A percentile compares a stretch with the other conserved stretches of the same genome.
These are phyloP conservation scores for Rhodotorula sp. DNA, from an alignment of 1,284 basidiomycete genomes.

Conservation along the genomic window DNA sequence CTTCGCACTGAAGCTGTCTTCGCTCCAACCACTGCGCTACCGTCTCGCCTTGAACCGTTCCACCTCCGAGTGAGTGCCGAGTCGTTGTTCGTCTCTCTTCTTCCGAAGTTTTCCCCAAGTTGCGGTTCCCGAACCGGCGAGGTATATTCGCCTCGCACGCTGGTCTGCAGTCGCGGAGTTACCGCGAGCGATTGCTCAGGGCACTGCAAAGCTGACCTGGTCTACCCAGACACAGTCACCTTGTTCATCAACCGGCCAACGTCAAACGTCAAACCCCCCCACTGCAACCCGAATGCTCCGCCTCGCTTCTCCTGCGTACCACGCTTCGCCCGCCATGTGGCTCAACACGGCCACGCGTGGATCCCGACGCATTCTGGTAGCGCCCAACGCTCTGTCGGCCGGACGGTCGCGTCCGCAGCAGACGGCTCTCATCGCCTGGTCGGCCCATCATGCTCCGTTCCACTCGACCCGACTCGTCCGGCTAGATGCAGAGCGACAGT, in stretches of 20 bases:
- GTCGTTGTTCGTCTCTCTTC: too few species aligned
- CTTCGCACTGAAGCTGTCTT: too few species aligned
- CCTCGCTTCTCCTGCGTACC: constrained; percentile 2
- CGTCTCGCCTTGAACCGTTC: too few species aligned
- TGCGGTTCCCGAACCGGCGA: too few species aligned
- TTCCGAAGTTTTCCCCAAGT: too few species aligned
- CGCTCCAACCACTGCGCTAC: too few species aligned
- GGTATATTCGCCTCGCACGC: too few species aligned
- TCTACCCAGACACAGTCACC: not conserved
- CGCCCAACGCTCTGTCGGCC: too few species aligned
- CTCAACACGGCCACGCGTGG: not conserved
- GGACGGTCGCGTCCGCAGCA: not conserved
- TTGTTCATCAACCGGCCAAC: not conserved
- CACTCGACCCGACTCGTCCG: constrained; percentile 11
- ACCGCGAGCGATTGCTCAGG: not conserved
- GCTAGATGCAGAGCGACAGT: constrained; percentile 19
- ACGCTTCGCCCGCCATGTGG: constrained; percentile 6
- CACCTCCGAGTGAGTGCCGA: too few species aligned
- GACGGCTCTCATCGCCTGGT: not conserved
- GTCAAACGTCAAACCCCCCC: not conserved
- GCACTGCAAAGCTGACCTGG: not conserved
- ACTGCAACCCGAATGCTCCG: constrained; percentile 16
- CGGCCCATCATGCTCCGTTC: constrained; percentile 1
- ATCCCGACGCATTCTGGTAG: too few species aligned
- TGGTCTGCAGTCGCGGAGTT: too few species aligned